These are phyloP conservation scores for Aspergillus tamarii DNA, from an alignment of 2,329 filamentous ascomycete genomes.

Conservation along the genomic window DNA sequence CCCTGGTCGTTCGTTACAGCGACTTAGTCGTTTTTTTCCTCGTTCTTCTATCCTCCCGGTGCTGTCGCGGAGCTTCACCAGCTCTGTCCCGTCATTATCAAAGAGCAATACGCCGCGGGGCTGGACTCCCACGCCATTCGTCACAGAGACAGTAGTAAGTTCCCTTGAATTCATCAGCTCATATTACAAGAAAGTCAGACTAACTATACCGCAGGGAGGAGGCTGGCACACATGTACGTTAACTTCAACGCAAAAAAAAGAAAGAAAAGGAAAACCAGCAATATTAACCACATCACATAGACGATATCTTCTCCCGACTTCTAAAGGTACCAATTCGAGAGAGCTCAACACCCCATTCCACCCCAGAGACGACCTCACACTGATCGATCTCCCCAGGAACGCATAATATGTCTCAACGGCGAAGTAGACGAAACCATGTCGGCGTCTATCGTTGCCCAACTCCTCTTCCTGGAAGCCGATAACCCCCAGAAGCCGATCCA, in stretches of 20 bases:
- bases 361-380: conserved; percentile 34
- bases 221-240: conserved; percentile 77
- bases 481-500: conserved; percentile 92
- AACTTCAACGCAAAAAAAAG: not conserved
- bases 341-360: conserved; percentile 37
- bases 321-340: conserved; percentile 61
- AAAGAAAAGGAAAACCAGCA: conserved; percentile 14
- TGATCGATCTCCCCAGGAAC: conserved; percentile 63
- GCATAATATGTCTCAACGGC: conserved; percentile 92
- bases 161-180: not conserved
- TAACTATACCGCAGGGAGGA: conserved; percentile 58
- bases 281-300: conserved; percentile 46
- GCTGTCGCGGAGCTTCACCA: conserved; percentile 34
- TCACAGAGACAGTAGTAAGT: conserved; percentile 60
- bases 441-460: conserved; percentile 91
- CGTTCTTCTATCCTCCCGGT: conserved; percentile 12
- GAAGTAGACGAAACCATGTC: conserved; percentile 87
- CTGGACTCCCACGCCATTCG: conserved; percentile 57
- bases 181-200: conserved; percentile 23
- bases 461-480: conserved; percentile 97
- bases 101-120: conserved; percentile 38
- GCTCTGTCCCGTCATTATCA: conserved; percentile 30
- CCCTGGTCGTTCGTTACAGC: conserved; percentile 24
- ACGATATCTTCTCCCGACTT: conserved; percentile 81
- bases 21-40: conserved; percentile 25